phyloP scores from a whole-genome alignment of 305 asterid species.

The Solanum hybrid region DNA sequence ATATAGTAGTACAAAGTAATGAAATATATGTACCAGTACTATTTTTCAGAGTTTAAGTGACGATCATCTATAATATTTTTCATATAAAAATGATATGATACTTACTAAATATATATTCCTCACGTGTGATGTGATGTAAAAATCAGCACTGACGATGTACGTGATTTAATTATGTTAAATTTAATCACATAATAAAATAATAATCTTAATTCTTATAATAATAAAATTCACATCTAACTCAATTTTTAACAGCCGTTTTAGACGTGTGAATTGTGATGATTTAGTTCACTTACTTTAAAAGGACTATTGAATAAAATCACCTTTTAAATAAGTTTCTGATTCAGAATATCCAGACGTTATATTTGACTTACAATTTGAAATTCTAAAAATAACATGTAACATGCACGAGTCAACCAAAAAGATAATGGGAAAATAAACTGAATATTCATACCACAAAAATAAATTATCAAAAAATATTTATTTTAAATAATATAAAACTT shows the following conservation, averaged over 20 bases:
- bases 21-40: background rate
- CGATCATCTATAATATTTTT: background rate
- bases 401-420: background rate
- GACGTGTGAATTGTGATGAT: background rate
- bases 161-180: background rate
- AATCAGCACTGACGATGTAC: background rate
- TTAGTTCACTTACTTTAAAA: background rate
- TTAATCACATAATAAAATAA: too few relatives aligned
- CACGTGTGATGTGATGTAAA: background rate
- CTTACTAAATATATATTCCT: background rate
- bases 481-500: background rate
- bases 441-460: background rate
- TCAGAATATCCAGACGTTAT: background rate
- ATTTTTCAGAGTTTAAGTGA: background rate
- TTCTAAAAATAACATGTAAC: background rate
- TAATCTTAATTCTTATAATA: too few relatives aligned
- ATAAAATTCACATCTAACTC: background rate
- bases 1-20: background rate
- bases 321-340: background rate
- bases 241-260: background rate
- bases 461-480: background rate
- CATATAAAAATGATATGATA: background rate
- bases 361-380: background rate
- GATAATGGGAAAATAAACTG: background rate
- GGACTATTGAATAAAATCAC: background rate